phyloP scores from a whole-genome alignment of 202 grass and related monocot species.

The Zoysia matrella region DNA sequence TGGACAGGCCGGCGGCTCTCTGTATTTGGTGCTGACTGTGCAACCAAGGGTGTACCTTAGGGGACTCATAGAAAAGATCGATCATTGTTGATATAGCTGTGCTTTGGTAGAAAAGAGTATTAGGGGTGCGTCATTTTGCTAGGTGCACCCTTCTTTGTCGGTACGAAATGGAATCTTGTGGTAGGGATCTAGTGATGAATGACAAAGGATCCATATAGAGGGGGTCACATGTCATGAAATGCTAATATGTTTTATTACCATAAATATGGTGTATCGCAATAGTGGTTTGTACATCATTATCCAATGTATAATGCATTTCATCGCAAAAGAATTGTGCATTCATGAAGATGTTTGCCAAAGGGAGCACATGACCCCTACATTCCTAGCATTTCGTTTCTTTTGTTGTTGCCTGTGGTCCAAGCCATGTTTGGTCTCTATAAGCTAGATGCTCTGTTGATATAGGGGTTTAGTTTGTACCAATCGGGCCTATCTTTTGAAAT shows the following conservation, averaged over 20 bases:
- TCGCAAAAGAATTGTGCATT: background rate
- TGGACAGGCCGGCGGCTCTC: too few relatives aligned
- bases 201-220: conserved; percentile 3
- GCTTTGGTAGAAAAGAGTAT: background rate
- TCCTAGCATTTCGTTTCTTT: background rate
- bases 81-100: background rate
- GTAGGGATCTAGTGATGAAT: conserved; percentile 30
- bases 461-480: background rate
- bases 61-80: conserved; percentile 3
- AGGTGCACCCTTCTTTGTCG: conserved; percentile 27
- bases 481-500: background rate
- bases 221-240: background rate
- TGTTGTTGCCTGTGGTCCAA: background rate
- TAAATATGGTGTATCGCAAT: conserved; percentile 38
- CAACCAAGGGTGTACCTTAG: background rate
- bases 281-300: conserved; percentile 38
- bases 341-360: conserved; percentile 39
- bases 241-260: conserved; percentile 48
- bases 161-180: conserved; percentile 15
- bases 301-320: conserved; percentile 15
- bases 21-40: background rate
- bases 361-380: conserved; percentile 28
- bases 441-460: background rate
- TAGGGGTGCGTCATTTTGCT: conserved; percentile 43
- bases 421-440: conserved; percentile 5